Percentiles rank a stretch among this genome's conserved stretches.
Conservation (phyloP, 2,329 filamentous ascomycete genomes). For the Pseudogymnoascus pannorum region DNA sequence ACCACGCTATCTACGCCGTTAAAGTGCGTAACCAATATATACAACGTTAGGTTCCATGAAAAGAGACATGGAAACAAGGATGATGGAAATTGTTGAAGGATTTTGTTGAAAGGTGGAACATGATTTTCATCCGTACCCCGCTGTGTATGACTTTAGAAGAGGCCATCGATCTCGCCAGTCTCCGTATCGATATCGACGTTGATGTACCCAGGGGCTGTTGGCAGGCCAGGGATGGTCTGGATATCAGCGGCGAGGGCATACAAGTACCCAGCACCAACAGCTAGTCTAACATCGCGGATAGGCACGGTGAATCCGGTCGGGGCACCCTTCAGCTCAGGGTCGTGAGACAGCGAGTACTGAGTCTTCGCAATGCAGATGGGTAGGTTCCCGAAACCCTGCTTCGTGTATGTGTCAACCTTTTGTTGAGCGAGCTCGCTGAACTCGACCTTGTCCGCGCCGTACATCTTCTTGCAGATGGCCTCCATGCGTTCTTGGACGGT, state of each 20-base stretch:
- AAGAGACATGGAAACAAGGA: background rate
- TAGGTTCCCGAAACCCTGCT: slow-evolving; percentile 84
- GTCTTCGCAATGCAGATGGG: slow-evolving; percentile 98
- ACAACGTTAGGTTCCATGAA: slow-evolving; percentile 1
- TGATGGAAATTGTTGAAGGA: slow-evolving; percentile 8
- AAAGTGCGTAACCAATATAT: slow-evolving; percentile 5
- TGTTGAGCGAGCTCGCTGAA: slow-evolving; percentile 91
- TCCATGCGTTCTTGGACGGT: slow-evolving; percentile 85
- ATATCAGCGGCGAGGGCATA: slow-evolving; percentile 95
- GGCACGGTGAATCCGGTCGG: slow-evolving; percentile 91
- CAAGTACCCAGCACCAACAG: slow-evolving; percentile 88
- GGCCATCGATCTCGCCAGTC: slow-evolving; percentile 78
- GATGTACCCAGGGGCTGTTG: slow-evolving; percentile 89
- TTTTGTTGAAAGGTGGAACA: background rate
- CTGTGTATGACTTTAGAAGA: slow-evolving; percentile 58
- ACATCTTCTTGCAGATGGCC: slow-evolving; percentile 85
- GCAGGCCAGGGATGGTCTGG: slow-evolving; percentile 93
- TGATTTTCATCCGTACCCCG: background rate
- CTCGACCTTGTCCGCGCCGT: slow-evolving; percentile 81
- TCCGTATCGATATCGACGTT: slow-evolving; percentile 82
- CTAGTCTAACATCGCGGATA: slow-evolving; percentile 88
- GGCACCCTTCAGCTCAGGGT: slow-evolving; percentile 88
- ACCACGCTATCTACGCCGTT: slow-evolving; percentile 8
- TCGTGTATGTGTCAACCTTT: slow-evolving; percentile 92
- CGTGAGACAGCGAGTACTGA: slow-evolving; percentile 92